Evolutionary conservation across 257 asterid species (phyloP).

Genomic region (Przewalskia tangutica): DNA sequence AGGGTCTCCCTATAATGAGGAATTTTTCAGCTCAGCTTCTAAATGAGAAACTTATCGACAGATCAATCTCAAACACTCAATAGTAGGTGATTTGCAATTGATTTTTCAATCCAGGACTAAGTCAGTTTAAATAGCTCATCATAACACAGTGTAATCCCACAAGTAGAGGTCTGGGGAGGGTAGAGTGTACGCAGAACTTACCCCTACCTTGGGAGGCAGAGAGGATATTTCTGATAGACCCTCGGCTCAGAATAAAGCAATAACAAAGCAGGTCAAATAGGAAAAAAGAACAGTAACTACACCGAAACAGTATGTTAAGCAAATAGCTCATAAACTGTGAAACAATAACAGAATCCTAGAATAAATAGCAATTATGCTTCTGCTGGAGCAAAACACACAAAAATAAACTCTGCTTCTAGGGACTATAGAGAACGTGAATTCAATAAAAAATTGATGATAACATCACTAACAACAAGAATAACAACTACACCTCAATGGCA

Average conservation of each 20-base stretch:
- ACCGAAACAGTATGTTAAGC: too few relatives aligned
- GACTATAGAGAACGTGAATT: not conserved
- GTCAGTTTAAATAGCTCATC: not conserved
- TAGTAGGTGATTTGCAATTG: not conserved
- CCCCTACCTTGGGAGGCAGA: too few relatives aligned
- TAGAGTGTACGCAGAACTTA: too few relatives aligned
- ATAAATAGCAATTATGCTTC: not conserved
- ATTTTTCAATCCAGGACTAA: not conserved
- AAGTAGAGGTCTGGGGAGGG: too few relatives aligned
- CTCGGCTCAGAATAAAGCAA: too few relatives aligned
- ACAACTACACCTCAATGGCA: not conserved
- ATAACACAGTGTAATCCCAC: too few relatives aligned
- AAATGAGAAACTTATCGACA: not conserved
- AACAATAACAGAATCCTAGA: not conserved
- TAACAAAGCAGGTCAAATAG: too few relatives aligned
- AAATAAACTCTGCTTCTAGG: not conserved
- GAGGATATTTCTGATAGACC: too few relatives aligned
- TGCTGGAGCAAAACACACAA: not conserved
- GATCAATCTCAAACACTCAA: not conserved
- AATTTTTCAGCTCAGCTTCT: not conserved
- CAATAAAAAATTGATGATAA: not conserved
- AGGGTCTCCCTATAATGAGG: conserved; percentile 48
- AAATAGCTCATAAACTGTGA: not conserved
- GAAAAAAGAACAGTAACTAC: too few relatives aligned
- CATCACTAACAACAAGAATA: not conserved